Evolutionary conservation across 768 basidiomycete species (phyloP).

Genomic region (Hypholoma sublateritium): DNA sequence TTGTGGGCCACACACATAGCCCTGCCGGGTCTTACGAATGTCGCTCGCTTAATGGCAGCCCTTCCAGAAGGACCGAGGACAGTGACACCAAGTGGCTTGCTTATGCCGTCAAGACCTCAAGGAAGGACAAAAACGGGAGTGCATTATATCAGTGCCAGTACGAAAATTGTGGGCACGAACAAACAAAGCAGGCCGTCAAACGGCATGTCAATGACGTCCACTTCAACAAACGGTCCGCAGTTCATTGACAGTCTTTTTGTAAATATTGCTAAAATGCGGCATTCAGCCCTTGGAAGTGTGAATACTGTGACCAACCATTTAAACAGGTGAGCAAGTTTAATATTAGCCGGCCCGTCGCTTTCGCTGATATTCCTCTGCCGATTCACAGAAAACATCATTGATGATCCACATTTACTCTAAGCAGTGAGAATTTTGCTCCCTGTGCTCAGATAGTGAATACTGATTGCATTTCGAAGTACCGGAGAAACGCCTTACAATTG

Average conservation of each 20-base stretch:
- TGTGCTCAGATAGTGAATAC: background rate
- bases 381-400: slow-evolving; percentile 2
- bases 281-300: background rate
- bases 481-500: slow-evolving; percentile 53
- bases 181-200: slow-evolving; percentile 61
- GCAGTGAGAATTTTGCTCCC: background rate
- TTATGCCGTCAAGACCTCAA: background rate
- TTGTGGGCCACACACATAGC: background rate
- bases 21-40: background rate
- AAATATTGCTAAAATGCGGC: background rate
- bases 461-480: slow-evolving; percentile 39
- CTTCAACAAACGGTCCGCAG: slow-evolving; percentile 54
- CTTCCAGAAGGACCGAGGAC: background rate
- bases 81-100: background rate
- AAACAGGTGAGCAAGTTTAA: background rate
- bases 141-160: slow-evolving; percentile 6
- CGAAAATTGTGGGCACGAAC: slow-evolving; percentile 15
- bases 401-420: slow-evolving; percentile 2
- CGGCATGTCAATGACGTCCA: slow-evolving; percentile 67
- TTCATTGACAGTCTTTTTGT: background rate
- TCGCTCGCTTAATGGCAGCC: slow-evolving; percentile 1
- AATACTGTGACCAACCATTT: slow-evolving; percentile 3
- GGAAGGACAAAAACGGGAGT: background rate
- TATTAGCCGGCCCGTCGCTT: background rate
- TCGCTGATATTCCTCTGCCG: background rate